phyloP scores from a whole-genome alignment of 768 basidiomycete species.

The Tubosaeta sp. region DNA sequence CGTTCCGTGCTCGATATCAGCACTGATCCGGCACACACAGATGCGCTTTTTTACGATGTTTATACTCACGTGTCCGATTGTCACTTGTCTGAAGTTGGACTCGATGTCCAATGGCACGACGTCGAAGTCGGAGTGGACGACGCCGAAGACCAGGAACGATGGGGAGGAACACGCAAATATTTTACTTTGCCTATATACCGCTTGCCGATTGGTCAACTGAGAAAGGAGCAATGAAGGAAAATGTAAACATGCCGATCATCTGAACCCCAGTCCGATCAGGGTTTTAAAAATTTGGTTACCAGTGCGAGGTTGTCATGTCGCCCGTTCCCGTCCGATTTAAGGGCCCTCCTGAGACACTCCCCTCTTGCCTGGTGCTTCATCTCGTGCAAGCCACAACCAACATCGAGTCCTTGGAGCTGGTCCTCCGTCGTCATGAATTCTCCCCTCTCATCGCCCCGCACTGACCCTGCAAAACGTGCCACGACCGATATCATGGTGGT shows the following conservation, averaged over 20 bases:
- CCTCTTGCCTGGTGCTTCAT: background rate
- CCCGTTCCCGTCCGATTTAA: background rate
- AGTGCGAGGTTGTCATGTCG: background rate
- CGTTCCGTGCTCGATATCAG: background rate
- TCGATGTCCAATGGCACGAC: slow-evolving; percentile 78
- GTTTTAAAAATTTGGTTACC: background rate
- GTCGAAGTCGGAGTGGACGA: slow-evolving; percentile 58
- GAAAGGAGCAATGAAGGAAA: slow-evolving; percentile 9
- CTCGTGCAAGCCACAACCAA: background rate
- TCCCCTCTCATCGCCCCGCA: slow-evolving; percentile 1
- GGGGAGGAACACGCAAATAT: slow-evolving; percentile 75
- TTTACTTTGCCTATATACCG: slow-evolving; percentile 75
- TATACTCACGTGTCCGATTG: slow-evolving; percentile 82
- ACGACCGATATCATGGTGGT: slow-evolving; percentile 26
- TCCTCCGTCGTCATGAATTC: slow-evolving; percentile 15
- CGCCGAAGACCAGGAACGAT: slow-evolving; percentile 49
- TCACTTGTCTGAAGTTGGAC: slow-evolving; percentile 77
- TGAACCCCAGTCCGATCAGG: background rate
- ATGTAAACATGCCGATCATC: background rate
- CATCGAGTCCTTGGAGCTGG: slow-evolving; percentile 15
- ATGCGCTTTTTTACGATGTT: slow-evolving; percentile 86
- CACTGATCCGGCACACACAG: slow-evolving; percentile 36
- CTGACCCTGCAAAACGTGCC: slow-evolving; percentile 2
- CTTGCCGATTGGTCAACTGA: slow-evolving; percentile 48
- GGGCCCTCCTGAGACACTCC: background rate